Base-by-base conservation (phyloP, 306 rosid species). In the Trifolium subterraneum region DNA sequence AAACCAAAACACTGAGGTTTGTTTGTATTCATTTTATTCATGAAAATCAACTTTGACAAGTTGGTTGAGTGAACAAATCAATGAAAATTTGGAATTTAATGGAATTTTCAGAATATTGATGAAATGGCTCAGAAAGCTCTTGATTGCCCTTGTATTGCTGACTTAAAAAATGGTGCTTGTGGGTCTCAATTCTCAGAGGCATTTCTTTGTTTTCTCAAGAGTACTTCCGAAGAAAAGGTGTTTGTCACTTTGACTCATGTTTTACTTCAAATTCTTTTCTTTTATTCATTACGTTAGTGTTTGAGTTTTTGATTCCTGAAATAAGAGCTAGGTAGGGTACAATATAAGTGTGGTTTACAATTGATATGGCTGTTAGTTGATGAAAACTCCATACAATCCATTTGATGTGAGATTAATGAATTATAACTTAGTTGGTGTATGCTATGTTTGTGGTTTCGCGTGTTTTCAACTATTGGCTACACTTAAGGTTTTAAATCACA, bases 71-170 rank as follows among this genome's bases (percentile, higher is more conserved):
- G 64, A 71, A 59, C 48, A 64, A 68, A 52, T 36, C 56, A 68
- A 59, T 54, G 47, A 71, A 61, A 42, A 56, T 45, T 47, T 52
- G 56, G 70, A 74, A 2, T 10, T 67, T 59, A 1, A 6, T 67
- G 35, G 47, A 39, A 14, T 54, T 85, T 84, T 70, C 93, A 93
- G 98, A 88, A 92, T 81, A 82, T 86, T 70, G 98, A 93, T 63
- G 96, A 74, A 47, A 90, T 86, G 88, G 91, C 96, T 71, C 87
- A 88, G 85, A 91, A 86, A 80, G 95, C 97, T 66, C 81, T 94
- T 52, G 93, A 91, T 61, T 94, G 98, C 71, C 97, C 98, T 78
- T 94, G 98, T 86, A 87, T 91, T 78, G 93, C 97, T 27, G 95
- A 90, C 75, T 78, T 94, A 77, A 89, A 90, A 71, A 90, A 65